Base-by-base conservation (phyloP, 306 rosid genomes). In the Citrullus mucosospermus region DNA sequence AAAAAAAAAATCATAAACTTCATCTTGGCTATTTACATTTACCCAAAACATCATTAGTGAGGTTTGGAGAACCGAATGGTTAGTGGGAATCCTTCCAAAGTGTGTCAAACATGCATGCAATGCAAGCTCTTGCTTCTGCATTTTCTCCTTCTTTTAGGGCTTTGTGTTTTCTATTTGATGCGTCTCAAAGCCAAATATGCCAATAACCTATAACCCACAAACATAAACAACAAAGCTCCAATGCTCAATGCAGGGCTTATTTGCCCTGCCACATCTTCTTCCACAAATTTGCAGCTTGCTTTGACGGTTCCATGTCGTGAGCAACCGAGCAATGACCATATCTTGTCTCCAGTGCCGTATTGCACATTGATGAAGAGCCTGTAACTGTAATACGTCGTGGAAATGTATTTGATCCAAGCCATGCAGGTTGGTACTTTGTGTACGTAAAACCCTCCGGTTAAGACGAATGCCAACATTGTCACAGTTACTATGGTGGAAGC, bases 381-480 rank as follows among this genome's bases (percentile, higher is more conserved):
- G 15, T 93, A 93, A 71, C 89, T 70, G 79, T 91, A 93, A 80
- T 85, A 93, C 0, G 96, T 93, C 3, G 97, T 79, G 0, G 98
- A 93, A 63, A 88, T 71, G 22, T 93, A 93, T 75, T 93, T 93
- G 77, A 91, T 84, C 98, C 98, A 93, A 59, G 90, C 88, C 85
- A 93, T 57, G 60, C 89, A 88, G 2, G 87, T 38, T 22, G 98
- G 96, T 17, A 93, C 88, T 62, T 88, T 89, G 60, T 93, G 98
- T 25, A 93, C 98, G 68, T 93, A 93, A 74, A 83, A 93, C 54
- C 98, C 98, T 48, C 98, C 98, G 0, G 97, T 91, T 53, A 93
- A 81, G 5, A 93, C 96, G 34, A 93, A 93, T 10, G 96, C 98
- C 15, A 93, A 79, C 98, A 93, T 93, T 50, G 92, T 90, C 58